phyloP scores from a whole-genome alignment of 805 yeast species.

The Isabelozyma gotoi region DNA sequence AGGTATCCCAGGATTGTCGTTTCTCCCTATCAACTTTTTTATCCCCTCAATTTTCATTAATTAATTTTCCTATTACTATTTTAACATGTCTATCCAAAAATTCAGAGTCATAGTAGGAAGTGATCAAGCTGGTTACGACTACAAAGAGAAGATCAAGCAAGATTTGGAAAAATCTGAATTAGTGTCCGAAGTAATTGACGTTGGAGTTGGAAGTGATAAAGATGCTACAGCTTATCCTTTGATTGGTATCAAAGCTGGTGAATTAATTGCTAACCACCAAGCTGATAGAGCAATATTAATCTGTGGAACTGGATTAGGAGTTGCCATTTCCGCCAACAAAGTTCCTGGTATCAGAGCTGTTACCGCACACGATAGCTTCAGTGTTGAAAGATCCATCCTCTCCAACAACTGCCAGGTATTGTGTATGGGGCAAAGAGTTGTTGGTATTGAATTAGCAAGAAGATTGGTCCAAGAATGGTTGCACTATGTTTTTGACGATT shows the following conservation, averaged over 20 bases:
- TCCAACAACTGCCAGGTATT: constrained; percentile 45
- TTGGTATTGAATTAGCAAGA: constrained; percentile 44
- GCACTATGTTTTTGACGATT: constrained; percentile 37
- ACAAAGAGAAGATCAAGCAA: constrained; percentile 36
- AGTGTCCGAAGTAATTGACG: constrained; percentile 35
- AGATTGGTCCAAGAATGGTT: constrained; percentile 46
- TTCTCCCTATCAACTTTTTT: too few species aligned
- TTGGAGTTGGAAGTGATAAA: constrained; percentile 34
- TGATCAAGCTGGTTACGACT: constrained; percentile 46
- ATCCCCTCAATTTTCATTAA: too few species aligned
- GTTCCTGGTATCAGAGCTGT: constrained; percentile 48
- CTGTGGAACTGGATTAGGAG: constrained; percentile 52
- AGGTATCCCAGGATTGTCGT: too few species aligned
- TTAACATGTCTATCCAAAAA: background rate
- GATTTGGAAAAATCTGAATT: constrained; percentile 27
- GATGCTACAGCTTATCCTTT: constrained; percentile 42
- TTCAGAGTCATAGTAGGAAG: constrained; percentile 37
- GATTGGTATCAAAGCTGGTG: constrained; percentile 45
- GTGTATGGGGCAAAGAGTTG: constrained; percentile 49
- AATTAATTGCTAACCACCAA: constrained; percentile 35
- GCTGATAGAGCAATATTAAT: constrained; percentile 46
- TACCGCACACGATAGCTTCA: constrained; percentile 48
- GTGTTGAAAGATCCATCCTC: constrained; percentile 45
- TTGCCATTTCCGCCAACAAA: constrained; percentile 49
- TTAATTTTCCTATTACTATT: too few species aligned